Conservation (phyloP, 306 rosid genomes). For the Spatholobus suberectus region DNA sequence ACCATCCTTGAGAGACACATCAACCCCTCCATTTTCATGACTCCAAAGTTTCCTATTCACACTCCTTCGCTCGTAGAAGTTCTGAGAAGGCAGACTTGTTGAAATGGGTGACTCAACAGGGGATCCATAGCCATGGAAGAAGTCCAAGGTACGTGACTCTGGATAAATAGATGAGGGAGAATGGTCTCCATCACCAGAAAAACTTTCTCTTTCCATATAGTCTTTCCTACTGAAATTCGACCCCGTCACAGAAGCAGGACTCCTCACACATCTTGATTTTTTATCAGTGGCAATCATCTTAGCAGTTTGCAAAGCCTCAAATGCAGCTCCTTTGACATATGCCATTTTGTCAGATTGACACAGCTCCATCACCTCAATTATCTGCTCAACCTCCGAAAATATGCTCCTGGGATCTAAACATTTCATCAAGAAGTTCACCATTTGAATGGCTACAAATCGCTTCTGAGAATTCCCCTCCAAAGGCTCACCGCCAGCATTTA, state of each 20-base stretch:
- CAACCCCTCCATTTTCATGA: conserved; percentile 70
- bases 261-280: conserved; percentile 53
- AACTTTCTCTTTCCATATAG: conserved; percentile 48
- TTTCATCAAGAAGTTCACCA: conserved; percentile 84
- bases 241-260: conserved; percentile 65
- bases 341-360: conserved; percentile 85
- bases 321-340: conserved; percentile 82
- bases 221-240: conserved; percentile 68
- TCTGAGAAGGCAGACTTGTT: conserved; percentile 48
- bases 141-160: conserved; percentile 68
- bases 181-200: conserved; percentile 51
- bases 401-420: conserved; percentile 79
- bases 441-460: conserved; percentile 72
- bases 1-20: conserved; percentile 86
- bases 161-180: conserved; percentile 69
- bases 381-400: conserved; percentile 69
- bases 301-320: conserved; percentile 88
- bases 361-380: conserved; percentile 81
- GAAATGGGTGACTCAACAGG: conserved; percentile 66
- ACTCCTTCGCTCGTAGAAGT: conserved; percentile 54
- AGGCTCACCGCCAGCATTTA: conserved; percentile 60
- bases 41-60: conserved; percentile 85
- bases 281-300: conserved; percentile 57
- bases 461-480: conserved; percentile 82
- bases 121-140: conserved; percentile 71